Base-by-base conservation (phyloP, 129 eudicot genomes). In the Flaveria bidentis region DNA sequence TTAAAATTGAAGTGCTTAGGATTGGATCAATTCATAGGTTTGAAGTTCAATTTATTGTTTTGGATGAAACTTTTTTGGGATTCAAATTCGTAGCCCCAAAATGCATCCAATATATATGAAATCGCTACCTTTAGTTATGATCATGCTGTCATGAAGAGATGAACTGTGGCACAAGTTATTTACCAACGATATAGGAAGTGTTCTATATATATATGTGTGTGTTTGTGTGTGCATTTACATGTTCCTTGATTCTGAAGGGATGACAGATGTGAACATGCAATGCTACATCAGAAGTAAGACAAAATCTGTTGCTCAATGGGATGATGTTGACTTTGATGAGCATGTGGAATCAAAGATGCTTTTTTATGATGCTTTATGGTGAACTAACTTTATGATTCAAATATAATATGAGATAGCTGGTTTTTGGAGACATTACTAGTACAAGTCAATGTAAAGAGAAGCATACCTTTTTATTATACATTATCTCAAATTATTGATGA, bases 321-420 rank as follows among this genome's bases (percentile, higher is more conserved):
- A 18, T 67, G 71, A 39, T 42, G 42, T 67, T 41, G 71, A 42
- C 71, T 67, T 33, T 41, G 28, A 67, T 18, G 51, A 67, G 71
- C 71, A 67, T 67, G 71, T 67, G 71, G 15, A 67, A 67, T 16
- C 16, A 17, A 67, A 39, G 33, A 41, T 41, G 51, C 51, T 42
- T 67, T 67, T 20, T 20, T 20, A 20, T 20, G 33, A 41, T 41
- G 51, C 51, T 42, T 67, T 67, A 67, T n/a, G 16, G 57, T 51
- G 5, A 51, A 51, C 1, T 60, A 11, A 60, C 66, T 60, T 25
- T 60, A 60, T 23, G 41, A 61, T 12, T 60, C 36, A 23, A 25
- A 60, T 12, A 23, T 23, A 10, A 60, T 60, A 60, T 23, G 66
- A 60, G 66, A 60, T 60, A 1, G 66, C 66, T 60, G 66, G n/a